phyloP scores from a whole-genome alignment of 306 rosid species.

The Prinsepia uniflora region DNA sequence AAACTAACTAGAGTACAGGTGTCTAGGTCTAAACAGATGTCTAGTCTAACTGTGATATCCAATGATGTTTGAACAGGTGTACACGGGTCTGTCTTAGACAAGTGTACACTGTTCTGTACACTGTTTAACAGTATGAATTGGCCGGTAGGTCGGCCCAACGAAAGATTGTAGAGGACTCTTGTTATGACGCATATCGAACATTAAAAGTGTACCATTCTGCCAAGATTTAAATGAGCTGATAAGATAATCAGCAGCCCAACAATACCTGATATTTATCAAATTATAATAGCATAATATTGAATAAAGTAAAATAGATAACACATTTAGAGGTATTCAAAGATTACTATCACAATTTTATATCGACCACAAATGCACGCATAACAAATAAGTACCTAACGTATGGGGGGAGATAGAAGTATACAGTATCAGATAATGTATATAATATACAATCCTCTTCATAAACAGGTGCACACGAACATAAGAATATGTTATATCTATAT shows the following conservation, averaged over 20 bases:
- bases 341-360: neutral
- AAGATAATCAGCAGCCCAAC: neutral
- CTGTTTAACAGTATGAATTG: no score
- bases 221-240: neutral
- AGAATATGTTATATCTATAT: neutral
- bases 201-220: slow-evolving; percentile 23
- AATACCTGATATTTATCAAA: neutral
- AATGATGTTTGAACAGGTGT: no score
- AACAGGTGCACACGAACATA: neutral
- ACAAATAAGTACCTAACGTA: no score
- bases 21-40: no score
- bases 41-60: no score
- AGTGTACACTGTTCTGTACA: no score
- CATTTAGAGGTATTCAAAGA: neutral
- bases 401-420: neutral
- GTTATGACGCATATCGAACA: slow-evolving; percentile 15
- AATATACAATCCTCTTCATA: neutral
- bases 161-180: slow-evolving; percentile 5
- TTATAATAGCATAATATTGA: neutral
- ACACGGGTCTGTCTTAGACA: no score
- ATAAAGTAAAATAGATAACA: neutral
- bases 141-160: slow-evolving; percentile 14
- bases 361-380: neutral
- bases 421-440: neutral
- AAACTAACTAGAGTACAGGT: no score